Conservation (phyloP, 176 grass and related monocot genomes). For the Eleusine indica region DNA sequence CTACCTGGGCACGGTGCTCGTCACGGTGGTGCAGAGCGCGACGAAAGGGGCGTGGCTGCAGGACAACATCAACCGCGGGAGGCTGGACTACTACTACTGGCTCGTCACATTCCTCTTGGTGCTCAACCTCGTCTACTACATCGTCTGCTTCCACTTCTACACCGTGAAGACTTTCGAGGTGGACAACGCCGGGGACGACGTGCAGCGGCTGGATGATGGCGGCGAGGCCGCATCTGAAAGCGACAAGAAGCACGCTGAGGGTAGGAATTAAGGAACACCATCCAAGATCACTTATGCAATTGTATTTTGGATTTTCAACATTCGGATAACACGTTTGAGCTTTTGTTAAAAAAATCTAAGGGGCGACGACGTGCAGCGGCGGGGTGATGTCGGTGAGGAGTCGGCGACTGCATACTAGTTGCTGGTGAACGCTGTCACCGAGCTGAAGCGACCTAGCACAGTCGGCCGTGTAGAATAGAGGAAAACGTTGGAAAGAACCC, state of each 20-base stretch:
- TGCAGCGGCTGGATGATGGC: background rate
- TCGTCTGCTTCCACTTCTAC: constrained; percentile 71
- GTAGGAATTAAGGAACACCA: background rate
- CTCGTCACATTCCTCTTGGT: constrained; percentile 69
- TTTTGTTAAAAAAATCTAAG: too few relatives aligned
- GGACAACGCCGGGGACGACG: constrained; percentile 9
- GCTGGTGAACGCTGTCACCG: too few relatives aligned
- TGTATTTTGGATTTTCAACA: too few relatives aligned
- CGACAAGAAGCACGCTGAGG: background rate
- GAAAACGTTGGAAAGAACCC: too few relatives aligned
- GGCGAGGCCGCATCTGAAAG: background rate
- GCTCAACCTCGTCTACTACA: constrained; percentile 70
- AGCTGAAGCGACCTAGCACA: too few relatives aligned
- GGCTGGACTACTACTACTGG: constrained; percentile 88
- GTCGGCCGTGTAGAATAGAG: too few relatives aligned
- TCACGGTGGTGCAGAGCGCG: constrained; percentile 73
- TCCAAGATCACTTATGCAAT: too few relatives aligned
- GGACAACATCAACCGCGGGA: constrained; percentile 84
- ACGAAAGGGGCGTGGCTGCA: constrained; percentile 70
- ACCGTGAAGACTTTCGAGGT: constrained; percentile 65
- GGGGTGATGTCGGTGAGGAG: too few relatives aligned
- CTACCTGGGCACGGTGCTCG: constrained; percentile 80
- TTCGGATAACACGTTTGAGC: too few relatives aligned
- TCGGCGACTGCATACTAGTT: too few relatives aligned
- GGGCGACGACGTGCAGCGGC: too few relatives aligned